phyloP scores from a whole-genome alignment of 1,284 basidiomycete genomes.

The Boletus holoroseus region DNA sequence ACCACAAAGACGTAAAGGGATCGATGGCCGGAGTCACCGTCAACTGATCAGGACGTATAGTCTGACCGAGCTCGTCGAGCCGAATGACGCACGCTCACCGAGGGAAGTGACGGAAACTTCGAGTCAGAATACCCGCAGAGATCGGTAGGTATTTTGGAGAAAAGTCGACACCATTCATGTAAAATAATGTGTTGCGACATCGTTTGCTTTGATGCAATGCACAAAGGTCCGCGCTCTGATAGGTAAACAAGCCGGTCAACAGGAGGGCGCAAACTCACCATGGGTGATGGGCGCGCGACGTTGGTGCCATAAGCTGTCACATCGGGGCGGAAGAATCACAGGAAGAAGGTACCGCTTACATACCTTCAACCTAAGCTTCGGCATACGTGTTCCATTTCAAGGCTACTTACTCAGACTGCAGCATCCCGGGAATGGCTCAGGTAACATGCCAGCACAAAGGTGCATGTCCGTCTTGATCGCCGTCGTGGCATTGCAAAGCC shows the following conservation, averaged over 20 bases:
- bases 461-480: constrained; percentile 29
- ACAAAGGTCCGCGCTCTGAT: neutral
- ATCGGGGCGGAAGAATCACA: constrained; percentile 16
- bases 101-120: neutral
- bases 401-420: constrained; percentile 1
- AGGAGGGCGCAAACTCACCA: constrained; percentile 1
- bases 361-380: constrained; percentile 8
- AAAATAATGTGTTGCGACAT: neutral
- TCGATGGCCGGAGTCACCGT: constrained; percentile 9
- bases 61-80: constrained; percentile 1
- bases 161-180: constrained; percentile 1
- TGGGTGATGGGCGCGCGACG: neutral
- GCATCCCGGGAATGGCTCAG: constrained; percentile 1
- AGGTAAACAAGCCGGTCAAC: neutral
- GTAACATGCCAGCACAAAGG: constrained; percentile 15
- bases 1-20: constrained; percentile 18
- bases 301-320: constrained; percentile 12
- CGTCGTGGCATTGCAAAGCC: constrained; percentile 9
- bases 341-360: constrained; percentile 9
- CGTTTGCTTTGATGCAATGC: neutral
- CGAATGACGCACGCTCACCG: constrained; percentile 5
- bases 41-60: constrained; percentile 1
- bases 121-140: constrained; percentile 7
- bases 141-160: constrained; percentile 8
- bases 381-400: constrained; percentile 14